These are phyloP conservation scores for Solanum appendiculatum DNA, from an alignment of 257 asterid genomes.

Conservation along the genomic window DNA sequence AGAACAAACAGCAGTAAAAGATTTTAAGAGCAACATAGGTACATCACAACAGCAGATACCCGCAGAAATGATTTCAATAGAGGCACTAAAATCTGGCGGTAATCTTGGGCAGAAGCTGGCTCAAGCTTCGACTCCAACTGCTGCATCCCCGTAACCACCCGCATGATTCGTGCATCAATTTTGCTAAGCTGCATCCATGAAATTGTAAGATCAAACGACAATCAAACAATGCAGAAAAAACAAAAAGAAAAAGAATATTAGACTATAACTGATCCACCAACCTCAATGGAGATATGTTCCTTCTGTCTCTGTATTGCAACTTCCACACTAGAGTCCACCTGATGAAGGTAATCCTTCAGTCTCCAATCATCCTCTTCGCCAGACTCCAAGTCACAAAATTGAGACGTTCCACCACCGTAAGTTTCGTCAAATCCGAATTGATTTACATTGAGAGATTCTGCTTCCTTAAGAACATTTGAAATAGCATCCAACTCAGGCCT, in stretches of 20 bases:
- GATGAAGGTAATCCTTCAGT: constrained; percentile 63
- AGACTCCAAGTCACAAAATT: constrained; percentile 67
- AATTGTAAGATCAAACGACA: constrained; percentile 18
- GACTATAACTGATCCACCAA: constrained; percentile 16
- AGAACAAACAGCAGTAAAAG: not conserved
- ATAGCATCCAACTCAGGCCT: constrained; percentile 79
- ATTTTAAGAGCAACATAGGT: not conserved
- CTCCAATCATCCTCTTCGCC: constrained; percentile 89
- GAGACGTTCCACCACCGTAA: constrained; percentile 52
- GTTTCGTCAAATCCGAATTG: constrained; percentile 80
- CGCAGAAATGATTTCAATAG: constrained; percentile 72
- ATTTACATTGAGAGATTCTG: constrained; percentile 66
- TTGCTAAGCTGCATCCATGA: constrained; percentile 72
- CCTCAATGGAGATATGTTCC: constrained; percentile 85
- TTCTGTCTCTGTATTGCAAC: constrained; percentile 86
- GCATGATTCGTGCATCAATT: constrained; percentile 76
- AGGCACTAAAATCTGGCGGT: constrained; percentile 56
- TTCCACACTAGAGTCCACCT: constrained; percentile 81
- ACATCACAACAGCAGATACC: constrained; percentile 25
- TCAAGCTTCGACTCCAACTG: constrained; percentile 68
- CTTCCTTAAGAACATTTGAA: constrained; percentile 81
- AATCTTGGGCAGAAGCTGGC: constrained; percentile 58
- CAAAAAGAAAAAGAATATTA: not conserved
- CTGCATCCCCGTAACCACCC: constrained; percentile 53
- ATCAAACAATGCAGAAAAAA: not conserved